A percentile compares a stretch with the other conserved stretches of the same genome.
Conservation (phyloP, 2,329 filamentous ascomycete species). For the Venturia carpophila region DNA sequence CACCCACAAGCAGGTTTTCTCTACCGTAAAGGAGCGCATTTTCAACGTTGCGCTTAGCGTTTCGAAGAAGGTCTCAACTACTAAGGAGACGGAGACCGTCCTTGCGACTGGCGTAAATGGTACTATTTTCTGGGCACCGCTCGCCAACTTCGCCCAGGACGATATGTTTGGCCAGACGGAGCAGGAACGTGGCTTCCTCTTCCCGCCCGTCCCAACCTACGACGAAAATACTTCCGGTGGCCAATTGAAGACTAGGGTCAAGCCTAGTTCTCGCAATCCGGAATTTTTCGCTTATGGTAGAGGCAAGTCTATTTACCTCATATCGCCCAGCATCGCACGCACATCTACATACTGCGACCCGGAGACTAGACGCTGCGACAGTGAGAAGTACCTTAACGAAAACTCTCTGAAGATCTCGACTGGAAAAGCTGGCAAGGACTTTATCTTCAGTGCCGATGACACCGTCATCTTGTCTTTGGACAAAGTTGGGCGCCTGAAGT, state of each 20-base stretch:
- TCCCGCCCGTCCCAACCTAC: constrained; percentile 76
- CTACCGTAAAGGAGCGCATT: constrained; percentile 82
- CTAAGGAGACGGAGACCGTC: constrained; percentile 65
- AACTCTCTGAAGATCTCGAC: constrained; percentile 90
- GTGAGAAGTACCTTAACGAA: constrained; percentile 77
- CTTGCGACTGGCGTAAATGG: constrained; percentile 92
- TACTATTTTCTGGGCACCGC: constrained; percentile 89
- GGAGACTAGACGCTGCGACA: constrained; percentile 61
- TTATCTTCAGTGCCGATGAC: constrained; percentile 95
- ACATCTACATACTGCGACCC: constrained; percentile 43
- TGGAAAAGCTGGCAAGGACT: constrained; percentile 96
- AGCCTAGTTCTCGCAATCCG: constrained; percentile 78
- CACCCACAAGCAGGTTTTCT: constrained; percentile 84
- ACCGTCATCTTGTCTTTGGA: constrained; percentile 89
- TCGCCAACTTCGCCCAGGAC: constrained; percentile 61
- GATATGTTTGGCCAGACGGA: constrained; percentile 40
- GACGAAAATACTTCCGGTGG: constrained; percentile 89
- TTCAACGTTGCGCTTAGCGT: constrained; percentile 87
- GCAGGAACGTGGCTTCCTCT: constrained; percentile 78
- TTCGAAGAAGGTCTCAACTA: constrained; percentile 48
- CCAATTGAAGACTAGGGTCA: constrained; percentile 89
- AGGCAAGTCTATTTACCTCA: constrained; percentile 90
- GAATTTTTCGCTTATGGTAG: constrained; percentile 93
- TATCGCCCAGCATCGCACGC: constrained; percentile 55
- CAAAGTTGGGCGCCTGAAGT: constrained; percentile 92